phyloP scores from a whole-genome alignment of 805 yeast genomes.

The Hanseniaspora taiwanica region DNA sequence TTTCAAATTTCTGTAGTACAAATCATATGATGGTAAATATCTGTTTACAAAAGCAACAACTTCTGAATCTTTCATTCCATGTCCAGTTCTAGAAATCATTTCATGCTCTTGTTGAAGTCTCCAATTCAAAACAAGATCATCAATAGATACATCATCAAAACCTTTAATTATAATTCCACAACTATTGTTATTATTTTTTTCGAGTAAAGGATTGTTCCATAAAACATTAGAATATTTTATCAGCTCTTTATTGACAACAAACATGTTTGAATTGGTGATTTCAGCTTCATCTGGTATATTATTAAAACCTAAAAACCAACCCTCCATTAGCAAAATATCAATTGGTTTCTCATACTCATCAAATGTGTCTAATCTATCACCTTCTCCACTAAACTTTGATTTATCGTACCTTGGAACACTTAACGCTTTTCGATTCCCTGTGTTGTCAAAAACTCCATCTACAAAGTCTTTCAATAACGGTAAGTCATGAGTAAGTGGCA shows the following conservation, averaged over 20 bases:
- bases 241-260: slow-evolving; percentile 40
- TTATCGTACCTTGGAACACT: slow-evolving; percentile 59
- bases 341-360: slow-evolving; percentile 25
- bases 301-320: slow-evolving; percentile 82
- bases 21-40: slow-evolving; percentile 73
- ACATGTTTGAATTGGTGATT: slow-evolving; percentile 17
- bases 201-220: slow-evolving; percentile 34
- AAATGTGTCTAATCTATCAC: slow-evolving; percentile 45
- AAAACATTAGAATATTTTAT: slow-evolving; percentile 31
- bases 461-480: slow-evolving; percentile 12
- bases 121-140: slow-evolving; percentile 59
- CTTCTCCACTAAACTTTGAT: slow-evolving; percentile 54
- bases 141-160: slow-evolving; percentile 38
- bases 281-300: slow-evolving; percentile 25
- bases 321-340: slow-evolving; percentile 71
- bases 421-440: slow-evolving; percentile 18
- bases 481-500: slow-evolving; percentile 90
- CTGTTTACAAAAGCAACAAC: slow-evolving; percentile 62
- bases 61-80: slow-evolving; percentile 69
- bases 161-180: slow-evolving; percentile 30
- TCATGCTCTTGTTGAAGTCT: slow-evolving; percentile 44
- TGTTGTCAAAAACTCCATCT: slow-evolving; percentile 22
- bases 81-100: slow-evolving; percentile 29
- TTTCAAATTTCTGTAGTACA: slow-evolving; percentile 42
- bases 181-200: slow-evolving; percentile 36